Base-by-base conservation (phyloP, 2,329 filamentous ascomycete species). In the Rasamsonia emersonii region DNA sequence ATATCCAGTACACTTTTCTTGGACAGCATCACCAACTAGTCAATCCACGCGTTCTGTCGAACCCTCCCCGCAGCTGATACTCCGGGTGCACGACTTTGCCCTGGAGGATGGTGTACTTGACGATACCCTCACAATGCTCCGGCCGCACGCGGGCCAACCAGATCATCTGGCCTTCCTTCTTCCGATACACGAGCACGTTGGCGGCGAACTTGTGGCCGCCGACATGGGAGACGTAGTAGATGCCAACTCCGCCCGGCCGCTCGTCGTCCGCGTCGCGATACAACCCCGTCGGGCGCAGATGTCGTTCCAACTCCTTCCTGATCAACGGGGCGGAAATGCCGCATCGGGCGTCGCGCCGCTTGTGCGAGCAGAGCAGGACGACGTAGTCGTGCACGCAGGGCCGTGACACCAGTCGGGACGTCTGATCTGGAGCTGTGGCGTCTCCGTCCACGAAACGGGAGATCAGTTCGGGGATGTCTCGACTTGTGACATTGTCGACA, bases 181-280 rank as follows among this genome's bases (percentile, higher is more conserved):
- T 72, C 11, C 86, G 73, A 56, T 95, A 95, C 1, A 95, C 65
- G 64, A 95, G 79, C 42, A 94, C 76, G 51, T 95, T 95, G 17
- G 88, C 88, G 28, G 79, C 79, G 64, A 89, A 95, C 65, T 93
- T 93, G 66, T 95, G 88, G 0, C 88, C 89, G 19, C 89, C 88
- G 4, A 94, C 84, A 53, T 95, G 88, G 38, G 78, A 88, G 44
- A 94, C 86, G 52, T 89, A 93, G 63, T 91, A 93, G 38, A 94
- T 83, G 1, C 84, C 86, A 1, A 88, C 86, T 6, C 86, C 86
- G 5, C 86, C 86, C 0, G 84, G 81, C 27, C 86, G 67, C 55
- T 84, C 77, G 53, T 94, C 86, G 52, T 88, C 77, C 7, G 85
- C 61, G 53, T 94, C 86, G 19, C 86, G 77, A 54, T 79, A 83